A percentile compares a stretch with the other conserved stretches of the same genome.
These are phyloP conservation scores for Casuarina equisetifolia DNA, from an alignment of 306 rosid species.

Conservation along the genomic window DNA sequence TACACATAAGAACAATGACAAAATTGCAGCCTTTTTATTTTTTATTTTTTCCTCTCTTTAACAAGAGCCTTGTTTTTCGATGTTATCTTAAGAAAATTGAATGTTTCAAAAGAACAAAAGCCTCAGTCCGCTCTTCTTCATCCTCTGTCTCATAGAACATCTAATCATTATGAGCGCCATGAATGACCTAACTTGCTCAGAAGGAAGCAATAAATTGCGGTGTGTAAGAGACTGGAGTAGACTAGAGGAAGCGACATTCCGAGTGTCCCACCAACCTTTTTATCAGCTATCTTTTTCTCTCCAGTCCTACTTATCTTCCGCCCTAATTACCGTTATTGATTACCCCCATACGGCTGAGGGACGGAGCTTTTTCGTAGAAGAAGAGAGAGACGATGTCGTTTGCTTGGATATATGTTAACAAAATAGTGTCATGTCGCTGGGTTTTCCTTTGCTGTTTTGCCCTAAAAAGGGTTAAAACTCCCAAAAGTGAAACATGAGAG, in stretches of 20 bases:
- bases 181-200: no score
- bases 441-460: constrained; percentile 1
- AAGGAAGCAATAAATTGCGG: background rate
- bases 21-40: no score
- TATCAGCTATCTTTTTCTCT: constrained; percentile 7
- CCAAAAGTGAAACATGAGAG: constrained; percentile 5
- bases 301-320: constrained; percentile 2
- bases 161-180: no score
- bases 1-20: no score
- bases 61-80: no score
- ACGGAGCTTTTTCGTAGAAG: no score
- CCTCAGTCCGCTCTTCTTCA: no score
- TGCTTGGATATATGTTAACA: background rate
- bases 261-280: constrained; percentile 23
- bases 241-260: constrained; percentile 17
- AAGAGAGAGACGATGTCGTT: constrained; percentile 7
- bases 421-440: background rate
- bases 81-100: no score
- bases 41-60: no score
- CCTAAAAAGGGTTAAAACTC: constrained; percentile 1
- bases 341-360: background rate
- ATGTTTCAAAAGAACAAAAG: no score
- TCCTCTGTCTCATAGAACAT: no score
- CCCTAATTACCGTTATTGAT: background rate
- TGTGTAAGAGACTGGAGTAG: background rate